phyloP scores from a whole-genome alignment of 306 rosid species.

The Quercus parvula region DNA sequence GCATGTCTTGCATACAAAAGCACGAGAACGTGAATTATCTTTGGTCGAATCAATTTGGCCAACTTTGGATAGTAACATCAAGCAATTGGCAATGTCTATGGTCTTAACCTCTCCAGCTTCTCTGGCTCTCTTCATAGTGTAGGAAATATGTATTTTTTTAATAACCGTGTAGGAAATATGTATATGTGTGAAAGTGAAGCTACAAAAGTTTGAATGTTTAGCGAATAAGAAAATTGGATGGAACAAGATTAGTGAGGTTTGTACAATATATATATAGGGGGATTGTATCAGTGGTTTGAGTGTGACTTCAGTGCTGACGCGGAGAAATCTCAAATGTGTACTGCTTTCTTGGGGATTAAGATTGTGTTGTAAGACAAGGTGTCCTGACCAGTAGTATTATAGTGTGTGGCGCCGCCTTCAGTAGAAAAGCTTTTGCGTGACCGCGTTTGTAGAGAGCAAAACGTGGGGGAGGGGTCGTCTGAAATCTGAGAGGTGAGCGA shows the following conservation, averaged over 20 bases:
- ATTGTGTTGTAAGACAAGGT: background rate
- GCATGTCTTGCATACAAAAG: conserved; percentile 70
- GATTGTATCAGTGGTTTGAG: background rate
- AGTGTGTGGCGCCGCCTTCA: no score
- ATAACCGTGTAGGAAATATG: no score
- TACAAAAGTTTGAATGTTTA: background rate
- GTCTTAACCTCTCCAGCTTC: background rate
- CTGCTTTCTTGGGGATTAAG: conserved; percentile 16
- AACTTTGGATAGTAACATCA: conserved; percentile 48
- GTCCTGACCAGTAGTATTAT: no score
- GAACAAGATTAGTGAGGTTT: background rate
- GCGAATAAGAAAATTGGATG: background rate
- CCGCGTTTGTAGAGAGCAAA: background rate
- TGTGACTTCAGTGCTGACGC: background rate
- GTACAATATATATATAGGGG: background rate
- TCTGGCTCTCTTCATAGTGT: conserved; percentile 45
- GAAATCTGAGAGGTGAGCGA: no score
- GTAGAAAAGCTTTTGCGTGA: conserved; percentile 4
- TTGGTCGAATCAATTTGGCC: conserved; percentile 19
- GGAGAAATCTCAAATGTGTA: background rate
- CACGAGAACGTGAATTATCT: background rate
- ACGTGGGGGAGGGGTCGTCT: no score
- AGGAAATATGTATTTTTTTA: no score
- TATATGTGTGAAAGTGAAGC: background rate
- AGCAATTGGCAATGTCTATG: conserved; percentile 28